Percentiles rank a stretch among this genome's conserved stretches.
Conservation (phyloP, 1,139 yeast genomes). For the Kurtzmaniella quercitrusa region DNA sequence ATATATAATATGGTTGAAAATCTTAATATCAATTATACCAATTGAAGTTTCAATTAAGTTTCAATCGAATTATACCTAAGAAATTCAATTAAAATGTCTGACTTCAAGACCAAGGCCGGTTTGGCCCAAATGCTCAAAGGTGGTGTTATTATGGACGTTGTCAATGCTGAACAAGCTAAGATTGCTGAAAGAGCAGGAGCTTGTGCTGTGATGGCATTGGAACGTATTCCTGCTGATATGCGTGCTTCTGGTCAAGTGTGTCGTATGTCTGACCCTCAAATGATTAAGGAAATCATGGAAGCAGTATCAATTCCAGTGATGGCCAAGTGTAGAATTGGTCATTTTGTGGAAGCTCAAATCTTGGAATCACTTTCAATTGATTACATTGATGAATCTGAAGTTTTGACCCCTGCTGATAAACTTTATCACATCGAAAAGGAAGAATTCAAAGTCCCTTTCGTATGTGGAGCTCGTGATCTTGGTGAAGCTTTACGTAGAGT, state of each 20-base stretch:
- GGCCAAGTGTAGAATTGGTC: constrained; percentile 90
- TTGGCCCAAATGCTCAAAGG: constrained; percentile 88
- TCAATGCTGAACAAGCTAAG: constrained; percentile 43
- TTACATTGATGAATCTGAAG: constrained; percentile 84
- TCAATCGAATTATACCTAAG: too few relatives aligned
- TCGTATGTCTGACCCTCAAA: constrained; percentile 82
- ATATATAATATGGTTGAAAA: too few relatives aligned
- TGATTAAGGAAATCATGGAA: constrained; percentile 74
- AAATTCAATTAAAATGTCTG: constrained; percentile 34
- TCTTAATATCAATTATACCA: too few relatives aligned
- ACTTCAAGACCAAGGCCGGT: constrained; percentile 70
- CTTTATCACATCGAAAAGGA: constrained; percentile 60
- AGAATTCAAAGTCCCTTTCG: constrained; percentile 71
- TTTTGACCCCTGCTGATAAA: constrained; percentile 79
- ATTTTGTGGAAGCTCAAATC: constrained; percentile 78
- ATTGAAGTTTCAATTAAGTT: too few relatives aligned
- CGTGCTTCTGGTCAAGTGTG: constrained; percentile 81
- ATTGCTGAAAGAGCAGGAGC: constrained; percentile 87
- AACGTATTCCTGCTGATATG: constrained; percentile 84
- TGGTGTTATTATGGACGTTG: constrained; percentile 54
- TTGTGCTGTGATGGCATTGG: constrained; percentile 88
- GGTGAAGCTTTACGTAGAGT: constrained; percentile 85
- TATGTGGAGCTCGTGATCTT: constrained; percentile 80
- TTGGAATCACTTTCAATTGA: constrained; percentile 72
- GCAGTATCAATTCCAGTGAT: constrained; percentile 74